Base-by-base conservation (phyloP, 495 filamentous ascomycete genomes). In the Cercophora samala region DNA sequence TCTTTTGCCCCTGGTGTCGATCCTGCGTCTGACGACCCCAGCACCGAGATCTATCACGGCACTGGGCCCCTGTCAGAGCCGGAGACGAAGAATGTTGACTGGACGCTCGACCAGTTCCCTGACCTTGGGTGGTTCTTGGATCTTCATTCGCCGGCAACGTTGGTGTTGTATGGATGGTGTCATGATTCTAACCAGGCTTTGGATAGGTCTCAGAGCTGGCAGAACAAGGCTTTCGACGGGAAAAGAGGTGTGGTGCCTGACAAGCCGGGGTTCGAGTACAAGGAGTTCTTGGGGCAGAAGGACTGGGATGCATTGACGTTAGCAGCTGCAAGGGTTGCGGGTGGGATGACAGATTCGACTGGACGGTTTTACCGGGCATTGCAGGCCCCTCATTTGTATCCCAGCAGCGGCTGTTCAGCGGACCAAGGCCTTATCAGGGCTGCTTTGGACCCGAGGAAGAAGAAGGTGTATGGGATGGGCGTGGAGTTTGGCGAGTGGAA, bases 61-160 rank as follows among this genome's bases (percentile, higher is more conserved):
- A 63, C 60, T 15, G 65, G 25, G n/a, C 65, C 65, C 1, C 59
- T 67, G 8, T 67, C 65, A 0, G 65, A 67, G 54, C 26, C 65
- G 1, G 65, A 67, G 60, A 58, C 60, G 19, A 37, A 55, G 51
- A 63, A 63, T 18, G 32, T 67, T 29, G 65, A 67, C 52, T 67
- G 65, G 65, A 52, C 53, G 2, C 55, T 67, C 24, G 65, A 46
- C 21, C 29, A 32, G 13, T 58, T 66, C 8, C 65, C 65, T 19
- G 53, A 67, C 18, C 60, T 67, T 5, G 54, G 52, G 17, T 67
- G 65, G 65, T 59, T 67, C 53, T 3, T 67, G 6, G 65, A 67
- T 29, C 26, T 63, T 18, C 65, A 67, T 53, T 58, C 25, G 52
- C 26, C 32, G 3, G 59, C 65, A 9, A 46, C 24, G 4, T 13